These are phyloP conservation scores for Ogataea naganishii DNA, from an alignment of 805 yeast species.

Conservation along the genomic window DNA sequence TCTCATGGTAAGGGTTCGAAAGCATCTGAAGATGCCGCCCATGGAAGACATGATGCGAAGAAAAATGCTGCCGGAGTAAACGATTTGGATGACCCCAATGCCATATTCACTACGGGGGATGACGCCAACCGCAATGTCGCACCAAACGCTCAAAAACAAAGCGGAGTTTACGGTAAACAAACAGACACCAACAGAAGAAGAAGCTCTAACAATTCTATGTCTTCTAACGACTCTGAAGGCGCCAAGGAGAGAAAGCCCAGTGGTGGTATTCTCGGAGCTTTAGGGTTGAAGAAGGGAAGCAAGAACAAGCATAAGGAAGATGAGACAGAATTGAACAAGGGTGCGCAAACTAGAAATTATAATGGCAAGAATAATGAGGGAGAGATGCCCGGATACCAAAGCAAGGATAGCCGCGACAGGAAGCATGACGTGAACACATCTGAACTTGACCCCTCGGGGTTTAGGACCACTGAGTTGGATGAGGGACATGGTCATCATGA, in stretches of 20 bases:
- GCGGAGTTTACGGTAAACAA: no score
- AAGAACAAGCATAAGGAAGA: background rate
- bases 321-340: conserved; percentile 2
- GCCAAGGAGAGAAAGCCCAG: background rate
- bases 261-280: conserved; percentile 1
- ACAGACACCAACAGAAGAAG: no score
- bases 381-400: background rate
- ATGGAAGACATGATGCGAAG: no score
- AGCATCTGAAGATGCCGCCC: no score
- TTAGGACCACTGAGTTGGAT: background rate
- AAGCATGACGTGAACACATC: background rate
- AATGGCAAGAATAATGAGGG: background rate
- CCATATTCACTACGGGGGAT: conserved; percentile 1
- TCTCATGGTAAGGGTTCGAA: background rate
- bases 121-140: conserved; percentile 3
- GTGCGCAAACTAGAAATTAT: conserved; percentile 2
- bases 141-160: background rate
- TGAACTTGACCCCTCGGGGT: conserved; percentile 1
- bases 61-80: background rate
- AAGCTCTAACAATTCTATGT: no score
- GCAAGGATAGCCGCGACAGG: background rate
- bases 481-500: background rate
- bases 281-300: conserved; percentile 2
- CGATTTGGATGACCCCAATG: conserved; percentile 1
- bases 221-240: no score